phyloP scores from a whole-genome alignment of 768 basidiomycete species.

The Leucosporidium scottii region DNA sequence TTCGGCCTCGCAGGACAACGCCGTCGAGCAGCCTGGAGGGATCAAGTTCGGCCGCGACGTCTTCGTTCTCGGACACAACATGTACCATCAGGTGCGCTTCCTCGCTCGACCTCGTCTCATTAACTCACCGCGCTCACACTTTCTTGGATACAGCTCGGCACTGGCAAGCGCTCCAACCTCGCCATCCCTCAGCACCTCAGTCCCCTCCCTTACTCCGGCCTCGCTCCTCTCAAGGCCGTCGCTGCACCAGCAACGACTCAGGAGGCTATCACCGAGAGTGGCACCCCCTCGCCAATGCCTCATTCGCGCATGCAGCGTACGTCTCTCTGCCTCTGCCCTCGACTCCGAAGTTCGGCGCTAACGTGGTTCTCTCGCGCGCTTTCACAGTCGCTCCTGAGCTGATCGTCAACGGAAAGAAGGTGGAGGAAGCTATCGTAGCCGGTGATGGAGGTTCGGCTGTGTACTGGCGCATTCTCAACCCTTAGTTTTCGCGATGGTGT shows the following conservation, averaged over 20 bases:
- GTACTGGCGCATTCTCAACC: conserved; percentile 43
- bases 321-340: neutral
- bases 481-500: conserved; percentile 2
- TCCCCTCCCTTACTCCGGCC: conserved; percentile 34
- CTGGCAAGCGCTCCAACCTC: conserved; percentile 44
- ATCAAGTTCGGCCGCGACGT: conserved; percentile 34
- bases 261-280: conserved; percentile 37
- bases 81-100: conserved; percentile 26
- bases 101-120: neutral
- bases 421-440: conserved; percentile 42
- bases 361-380: neutral
- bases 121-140: too few relatives aligned
- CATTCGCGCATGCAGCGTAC: conserved; percentile 42
- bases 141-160: too few relatives aligned
- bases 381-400: conserved; percentile 27
- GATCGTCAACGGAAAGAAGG: conserved; percentile 39
- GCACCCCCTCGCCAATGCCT: conserved; percentile 43
- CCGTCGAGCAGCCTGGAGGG: conserved; percentile 22
- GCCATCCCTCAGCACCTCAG: conserved; percentile 46
- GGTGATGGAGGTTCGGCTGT: conserved; percentile 43
- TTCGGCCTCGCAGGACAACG: conserved; percentile 22
- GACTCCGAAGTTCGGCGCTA: neutral
- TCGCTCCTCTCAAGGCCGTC: neutral
- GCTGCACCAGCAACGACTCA: neutral
- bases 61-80: conserved; percentile 35